Evolutionary conservation across 2,329 filamentous ascomycete genomes (phyloP).

Genomic region (Phialocephala subalpina): DNA sequence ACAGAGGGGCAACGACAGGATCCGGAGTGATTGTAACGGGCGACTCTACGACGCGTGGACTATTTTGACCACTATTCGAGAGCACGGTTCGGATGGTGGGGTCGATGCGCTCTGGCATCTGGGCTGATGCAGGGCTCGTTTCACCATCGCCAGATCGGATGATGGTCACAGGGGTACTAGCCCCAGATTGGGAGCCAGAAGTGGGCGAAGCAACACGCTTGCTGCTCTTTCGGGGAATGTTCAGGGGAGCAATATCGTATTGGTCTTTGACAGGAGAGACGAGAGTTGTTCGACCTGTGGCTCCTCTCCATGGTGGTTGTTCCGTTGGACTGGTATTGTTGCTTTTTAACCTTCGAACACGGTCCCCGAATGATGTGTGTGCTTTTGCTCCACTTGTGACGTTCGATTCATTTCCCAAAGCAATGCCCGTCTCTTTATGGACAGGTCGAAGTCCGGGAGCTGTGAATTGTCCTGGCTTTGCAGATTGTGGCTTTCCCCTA

Average conservation of each 20-base stretch:
- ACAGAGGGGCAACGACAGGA: conserved; percentile 24
- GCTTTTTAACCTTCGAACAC: conserved; percentile 52
- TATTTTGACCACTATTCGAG: conserved; percentile 27
- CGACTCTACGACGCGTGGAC: conserved; percentile 26
- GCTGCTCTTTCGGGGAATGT: conserved; percentile 59
- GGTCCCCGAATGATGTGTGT: conserved; percentile 53
- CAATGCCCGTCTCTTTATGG: conserved; percentile 29
- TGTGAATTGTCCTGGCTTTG: conserved; percentile 60
- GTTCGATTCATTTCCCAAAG: conserved; percentile 36
- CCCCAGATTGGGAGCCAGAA: conserved; percentile 29
- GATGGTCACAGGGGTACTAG: conserved; percentile 36
- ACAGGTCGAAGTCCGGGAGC: conserved; percentile 35
- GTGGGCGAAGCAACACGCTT: conserved; percentile 44
- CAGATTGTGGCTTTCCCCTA: conserved; percentile 62
- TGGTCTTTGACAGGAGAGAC: conserved; percentile 71
- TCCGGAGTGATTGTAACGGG: conserved; percentile 27
- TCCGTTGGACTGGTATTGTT: conserved; percentile 34
- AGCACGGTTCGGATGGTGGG: conserved; percentile 29
- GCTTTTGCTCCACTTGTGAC: conserved; percentile 42
- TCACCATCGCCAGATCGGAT: conserved; percentile 37
- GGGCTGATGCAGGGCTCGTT: conserved; percentile 37
- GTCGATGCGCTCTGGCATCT: conserved; percentile 24
- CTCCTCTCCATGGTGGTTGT: conserved; percentile 74
- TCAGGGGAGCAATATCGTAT: conserved; percentile 61
- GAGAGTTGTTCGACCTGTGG: conserved; percentile 72